Evolutionary conservation across 192 early-diverging fungal genomes (phyloP).

Genomic region (Geranomyces variabilis): DNA sequence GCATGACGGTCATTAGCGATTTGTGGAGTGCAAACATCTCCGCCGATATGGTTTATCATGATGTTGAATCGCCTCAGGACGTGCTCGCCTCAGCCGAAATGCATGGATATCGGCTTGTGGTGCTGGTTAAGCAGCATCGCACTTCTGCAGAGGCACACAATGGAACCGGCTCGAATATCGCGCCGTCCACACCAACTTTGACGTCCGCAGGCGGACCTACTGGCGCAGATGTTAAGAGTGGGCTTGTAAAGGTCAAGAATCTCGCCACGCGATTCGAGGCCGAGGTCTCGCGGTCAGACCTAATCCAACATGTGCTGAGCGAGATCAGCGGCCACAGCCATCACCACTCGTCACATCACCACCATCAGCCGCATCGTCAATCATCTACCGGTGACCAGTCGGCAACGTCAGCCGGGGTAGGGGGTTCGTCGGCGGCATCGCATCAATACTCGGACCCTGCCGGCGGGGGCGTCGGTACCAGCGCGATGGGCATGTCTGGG

Average conservation of each 20-base stretch:
- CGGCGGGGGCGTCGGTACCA: not conserved
- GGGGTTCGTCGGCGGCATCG: not conserved
- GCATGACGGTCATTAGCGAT: conserved; percentile 76
- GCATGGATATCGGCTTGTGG: conserved; percentile 23
- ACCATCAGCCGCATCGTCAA: conserved; percentile 4
- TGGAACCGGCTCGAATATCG: not conserved
- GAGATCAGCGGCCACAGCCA: conserved; percentile 10
- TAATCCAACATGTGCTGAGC: conserved; percentile 42
- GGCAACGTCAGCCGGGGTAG: not conserved
- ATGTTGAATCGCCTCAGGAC: conserved; percentile 42
- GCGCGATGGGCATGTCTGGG: not conserved
- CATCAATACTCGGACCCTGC: not conserved
- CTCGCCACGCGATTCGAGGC: conserved; percentile 37
- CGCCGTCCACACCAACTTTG: not conserved
- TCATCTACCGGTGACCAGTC: not conserved
- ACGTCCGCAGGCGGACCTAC: not conserved
- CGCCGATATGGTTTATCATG: conserved; percentile 81
- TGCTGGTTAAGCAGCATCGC: conserved; percentile 30
- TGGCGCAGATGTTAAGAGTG: conserved; percentile 3
- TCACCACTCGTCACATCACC: conserved; percentile 5
- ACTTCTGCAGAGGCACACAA: not conserved
- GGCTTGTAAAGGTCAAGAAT: conserved; percentile 52
- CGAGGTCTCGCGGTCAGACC: conserved; percentile 44
- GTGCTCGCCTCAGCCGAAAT: conserved; percentile 14
- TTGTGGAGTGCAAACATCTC: conserved; percentile 78